Evolutionary conservation across 371 early-diverging fungal species (phyloP), one percentile per base, ranked within the genome.

Genomic region (Zopfochytrium polystomum): DNA sequence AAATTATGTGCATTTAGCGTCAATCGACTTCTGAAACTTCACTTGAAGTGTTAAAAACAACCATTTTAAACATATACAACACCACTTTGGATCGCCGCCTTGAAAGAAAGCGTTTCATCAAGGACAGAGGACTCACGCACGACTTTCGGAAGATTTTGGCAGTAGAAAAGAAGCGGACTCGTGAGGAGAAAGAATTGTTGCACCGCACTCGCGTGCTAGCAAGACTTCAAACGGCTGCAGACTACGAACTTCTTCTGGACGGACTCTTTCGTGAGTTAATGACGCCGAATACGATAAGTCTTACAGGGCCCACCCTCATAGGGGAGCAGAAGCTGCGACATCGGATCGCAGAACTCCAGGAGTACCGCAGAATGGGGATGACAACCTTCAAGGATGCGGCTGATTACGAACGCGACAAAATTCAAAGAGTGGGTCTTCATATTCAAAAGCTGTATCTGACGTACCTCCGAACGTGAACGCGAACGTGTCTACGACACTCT

Each of bases 41-140:
- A 15, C 18, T 0, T 38, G 3, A 61, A 82, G 93, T 90, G 59
- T 79, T 98, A 27, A 96, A 97, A 67, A 68, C 90, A 46, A 87
- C 91, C 66, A 87, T 98, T 45, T 77, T 99, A 45, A 89, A 94
- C 64, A 89, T 95, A 38, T 99, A 99, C 76, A 92, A 94, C 72
- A 80, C 81, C 59, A 82, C 89, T 46, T 74, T 99, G 44, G 88
- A 90, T 68, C 85, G 90, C 42, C 85, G 99, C 48, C 71, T 83
- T 55, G 87, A 92, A 53, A 78, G 93, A 22, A 94, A 94, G 72
- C 80, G 85, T 58, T 83, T 96, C 68, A 85, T 97, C 18, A 84
- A 93, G 60, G 93, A 94, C 22, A 81, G 93, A 30, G 85, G 85
- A 0, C 81, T 98, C 56, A 67, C 91, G 7, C 90, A 55, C 42